Evolutionary conservation across 495 filamentous ascomycete species (phyloP).

Genomic region (Penicillium goetzii): DNA sequence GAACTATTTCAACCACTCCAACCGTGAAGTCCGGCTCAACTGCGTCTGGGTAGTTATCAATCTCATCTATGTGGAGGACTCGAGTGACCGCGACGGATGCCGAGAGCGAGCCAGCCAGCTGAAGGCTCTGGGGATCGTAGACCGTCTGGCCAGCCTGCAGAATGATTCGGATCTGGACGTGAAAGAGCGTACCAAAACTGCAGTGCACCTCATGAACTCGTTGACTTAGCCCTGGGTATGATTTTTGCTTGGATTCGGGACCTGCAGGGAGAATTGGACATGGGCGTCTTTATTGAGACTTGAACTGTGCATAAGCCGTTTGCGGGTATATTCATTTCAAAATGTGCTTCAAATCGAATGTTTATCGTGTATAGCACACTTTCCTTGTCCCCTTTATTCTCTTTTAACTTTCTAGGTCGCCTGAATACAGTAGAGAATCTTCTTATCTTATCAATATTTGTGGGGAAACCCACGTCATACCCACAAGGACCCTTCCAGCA

Average conservation of each 20-base stretch:
- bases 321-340: slow-evolving; percentile 3
- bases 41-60: slow-evolving; percentile 84
- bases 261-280: background rate
- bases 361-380: background rate
- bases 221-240: slow-evolving; percentile 29
- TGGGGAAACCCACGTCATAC: slow-evolving; percentile 31
- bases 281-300: slow-evolving; percentile 4
- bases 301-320: slow-evolving; percentile 22
- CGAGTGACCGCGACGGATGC: slow-evolving; percentile 62
- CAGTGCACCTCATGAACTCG: slow-evolving; percentile 64
- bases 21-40: slow-evolving; percentile 70
- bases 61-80: slow-evolving; percentile 77
- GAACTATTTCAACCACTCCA: slow-evolving; percentile 66
- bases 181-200: slow-evolving; percentile 79
- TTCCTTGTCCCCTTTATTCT: background rate
- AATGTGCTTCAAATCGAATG: background rate
- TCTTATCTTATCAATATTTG: slow-evolving; percentile 7
- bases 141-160: slow-evolving; percentile 65
- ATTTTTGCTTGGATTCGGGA: slow-evolving; percentile 4
- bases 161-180: slow-evolving; percentile 83
- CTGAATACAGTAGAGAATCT: background rate
- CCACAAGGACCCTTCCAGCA: background rate
- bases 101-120: slow-evolving; percentile 68
- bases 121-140: slow-evolving; percentile 68
- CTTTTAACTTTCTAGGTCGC: background rate